Conservation (phyloP, 176 grass and related monocot species). For the Musa troglodytarum region DNA sequence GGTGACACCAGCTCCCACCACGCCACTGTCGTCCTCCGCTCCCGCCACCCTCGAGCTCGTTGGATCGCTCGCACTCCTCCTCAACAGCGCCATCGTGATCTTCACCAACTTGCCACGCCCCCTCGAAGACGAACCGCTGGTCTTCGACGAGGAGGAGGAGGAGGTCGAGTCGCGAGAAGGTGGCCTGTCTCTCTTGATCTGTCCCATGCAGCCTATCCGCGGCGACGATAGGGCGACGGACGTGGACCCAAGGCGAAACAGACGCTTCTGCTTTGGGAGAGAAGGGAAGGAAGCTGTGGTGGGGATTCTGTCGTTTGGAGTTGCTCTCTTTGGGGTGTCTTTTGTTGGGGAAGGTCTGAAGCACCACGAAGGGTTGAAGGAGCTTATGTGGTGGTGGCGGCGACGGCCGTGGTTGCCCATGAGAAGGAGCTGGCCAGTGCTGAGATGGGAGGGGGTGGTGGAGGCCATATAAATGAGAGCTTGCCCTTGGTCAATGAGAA, state of each 20-base stretch:
- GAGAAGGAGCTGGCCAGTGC: too few species aligned
- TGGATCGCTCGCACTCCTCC: background rate
- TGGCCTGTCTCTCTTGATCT: background rate
- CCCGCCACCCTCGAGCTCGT: too few species aligned
- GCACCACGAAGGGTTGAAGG: conserved; percentile 8
- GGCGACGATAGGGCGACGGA: background rate
- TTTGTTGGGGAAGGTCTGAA: background rate
- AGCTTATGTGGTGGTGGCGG: background rate
- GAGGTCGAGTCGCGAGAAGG: background rate
- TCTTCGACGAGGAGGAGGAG: background rate
- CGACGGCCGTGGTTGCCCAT: background rate
- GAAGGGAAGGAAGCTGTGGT: background rate
- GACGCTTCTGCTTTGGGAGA: background rate
- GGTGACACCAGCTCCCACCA: too few species aligned
- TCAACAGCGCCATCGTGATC: background rate
- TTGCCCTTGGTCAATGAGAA: too few species aligned
- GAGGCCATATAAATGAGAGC: too few species aligned
- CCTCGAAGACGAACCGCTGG: background rate
- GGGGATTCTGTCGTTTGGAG: background rate
- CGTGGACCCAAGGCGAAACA: background rate
- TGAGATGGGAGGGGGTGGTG: too few species aligned
- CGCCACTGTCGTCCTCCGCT: too few species aligned
- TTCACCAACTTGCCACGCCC: background rate
- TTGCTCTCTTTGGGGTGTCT: background rate
- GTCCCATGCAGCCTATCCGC: background rate